These are phyloP conservation scores for Quercus variabilis DNA, from an alignment of 306 rosid species.

Conservation along the genomic window DNA sequence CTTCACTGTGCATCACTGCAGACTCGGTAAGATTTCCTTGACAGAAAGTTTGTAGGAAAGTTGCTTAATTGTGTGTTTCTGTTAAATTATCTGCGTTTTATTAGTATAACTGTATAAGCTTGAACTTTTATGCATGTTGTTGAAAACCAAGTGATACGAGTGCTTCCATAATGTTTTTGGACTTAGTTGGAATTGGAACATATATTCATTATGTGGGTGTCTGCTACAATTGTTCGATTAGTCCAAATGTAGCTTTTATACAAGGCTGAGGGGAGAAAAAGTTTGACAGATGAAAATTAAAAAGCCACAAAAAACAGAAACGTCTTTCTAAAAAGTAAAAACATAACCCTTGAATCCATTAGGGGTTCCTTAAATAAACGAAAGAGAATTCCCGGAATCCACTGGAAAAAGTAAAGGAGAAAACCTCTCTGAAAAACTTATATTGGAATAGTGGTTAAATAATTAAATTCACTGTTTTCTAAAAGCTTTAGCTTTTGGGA, in stretches of 20 bases:
- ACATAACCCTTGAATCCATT: too few species aligned
- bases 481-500: too few species aligned
- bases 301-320: too few species aligned
- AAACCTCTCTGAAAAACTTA: too few species aligned
- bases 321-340: too few species aligned
- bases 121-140: not conserved
- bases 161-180: not conserved
- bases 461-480: too few species aligned
- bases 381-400: too few species aligned
- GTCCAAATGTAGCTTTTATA: not conserved
- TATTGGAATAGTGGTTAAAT: too few species aligned
- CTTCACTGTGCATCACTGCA: conserved; percentile 61
- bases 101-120: not conserved
- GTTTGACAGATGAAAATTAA: not conserved
- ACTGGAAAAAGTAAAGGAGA: too few species aligned
- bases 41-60: not conserved
- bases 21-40: conserved; percentile 51
- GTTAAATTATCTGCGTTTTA: not conserved
- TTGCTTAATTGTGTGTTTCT: not conserved
- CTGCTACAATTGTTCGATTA: not conserved
- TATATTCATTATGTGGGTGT: not conserved
- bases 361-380: too few species aligned
- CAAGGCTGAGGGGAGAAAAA: not conserved
- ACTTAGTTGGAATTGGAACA: not conserved
- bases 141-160: not conserved